Evolutionary conservation across 1,139 yeast genomes (phyloP), one percentile per base, ranked within the genome.

Genomic region (Lodderomyces margitis): DNA sequence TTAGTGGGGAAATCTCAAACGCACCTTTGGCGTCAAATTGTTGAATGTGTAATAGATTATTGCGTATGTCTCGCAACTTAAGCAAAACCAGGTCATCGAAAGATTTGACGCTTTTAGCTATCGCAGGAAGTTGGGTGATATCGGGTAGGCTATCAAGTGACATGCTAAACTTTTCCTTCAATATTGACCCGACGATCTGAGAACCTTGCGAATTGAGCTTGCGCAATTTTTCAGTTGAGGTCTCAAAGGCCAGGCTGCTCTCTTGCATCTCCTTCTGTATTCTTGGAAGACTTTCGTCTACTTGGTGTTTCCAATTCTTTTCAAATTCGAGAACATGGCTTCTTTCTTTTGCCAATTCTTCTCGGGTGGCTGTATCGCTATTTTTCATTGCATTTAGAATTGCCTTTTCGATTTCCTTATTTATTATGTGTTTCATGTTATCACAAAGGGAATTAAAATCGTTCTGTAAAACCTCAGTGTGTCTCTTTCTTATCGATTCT

Each of bases 1-100:
- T 38, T 8, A 42, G 27, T 16, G 51, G 47, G 16, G 49, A 44
- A 24, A 45, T 33, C 21, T 44, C 43, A n/a, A 50, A 39, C 9
- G 48, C 40, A 31, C 37, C 40, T 33, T 45, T 43, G 5, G 46
- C 44, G 36, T 50, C 48, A 34, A 45, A 48, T 27, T 41, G 44
- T 35, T 45, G 46, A 16, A 50, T 42, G 21, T 41, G 42, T 16
- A n/a, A 10, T 32, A 50, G 33, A 9, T 47, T 45, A 10, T 37
- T 12, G 25, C 46, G 43, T 5, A 46, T 42, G 15, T 40, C 34
- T 23, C 34, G 34, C 19, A 50, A 45, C 23, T 38, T 41, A 3
- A 24, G 17, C 2, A 16, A 38, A 12, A 46, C 19, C 9, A 20
- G n/a, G 6, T 31, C 24, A 28, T 48, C 34, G 11, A 30, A 30